Conservation (phyloP, 495 filamentous ascomycete genomes). For the Xylaria grammica region DNA sequence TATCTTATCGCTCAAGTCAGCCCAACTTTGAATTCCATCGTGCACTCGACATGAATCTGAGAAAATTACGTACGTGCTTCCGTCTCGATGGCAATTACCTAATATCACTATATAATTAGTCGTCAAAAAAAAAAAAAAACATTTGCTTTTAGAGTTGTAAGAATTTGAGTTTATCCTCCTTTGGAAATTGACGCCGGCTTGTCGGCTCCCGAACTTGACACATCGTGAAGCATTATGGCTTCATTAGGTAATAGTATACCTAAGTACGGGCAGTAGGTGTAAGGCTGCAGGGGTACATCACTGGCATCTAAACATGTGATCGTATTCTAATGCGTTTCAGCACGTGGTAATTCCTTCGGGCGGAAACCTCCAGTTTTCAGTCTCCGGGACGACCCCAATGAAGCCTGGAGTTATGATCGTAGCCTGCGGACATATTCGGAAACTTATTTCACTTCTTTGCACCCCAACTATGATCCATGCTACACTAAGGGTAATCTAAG, state of each 20-base stretch:
- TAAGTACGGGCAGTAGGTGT: slow-evolving; percentile 6
- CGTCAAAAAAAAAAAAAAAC: not conserved
- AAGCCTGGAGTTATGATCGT: not conserved
- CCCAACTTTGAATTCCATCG: not conserved
- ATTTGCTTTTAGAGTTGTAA: too few species aligned
- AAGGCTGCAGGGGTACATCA: slow-evolving; percentile 27
- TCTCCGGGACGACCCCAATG: not conserved
- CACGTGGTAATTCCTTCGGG: slow-evolving; percentile 17
- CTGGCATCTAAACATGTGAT: slow-evolving; percentile 34
- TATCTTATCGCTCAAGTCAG: not conserved
- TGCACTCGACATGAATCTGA: too few species aligned
- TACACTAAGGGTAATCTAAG: too few species aligned
- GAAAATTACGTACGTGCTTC: too few species aligned
- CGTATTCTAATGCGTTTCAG: slow-evolving; percentile 19
- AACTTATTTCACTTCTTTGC: not conserved
- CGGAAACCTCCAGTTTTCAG: not conserved
- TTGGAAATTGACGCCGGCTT: not conserved
- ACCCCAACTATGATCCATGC: too few species aligned
- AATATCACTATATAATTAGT: not conserved
- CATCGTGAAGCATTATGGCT: slow-evolving; percentile 20
- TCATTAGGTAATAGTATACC: slow-evolving; percentile 23
- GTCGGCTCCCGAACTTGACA: not conserved
- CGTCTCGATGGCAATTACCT: not conserved
- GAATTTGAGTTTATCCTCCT: not conserved
- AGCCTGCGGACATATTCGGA: not conserved